Evolutionary conservation across 805 yeast species (phyloP), one percentile per base, ranked within the genome.

Genomic region (Ogataea pignaliae): DNA sequence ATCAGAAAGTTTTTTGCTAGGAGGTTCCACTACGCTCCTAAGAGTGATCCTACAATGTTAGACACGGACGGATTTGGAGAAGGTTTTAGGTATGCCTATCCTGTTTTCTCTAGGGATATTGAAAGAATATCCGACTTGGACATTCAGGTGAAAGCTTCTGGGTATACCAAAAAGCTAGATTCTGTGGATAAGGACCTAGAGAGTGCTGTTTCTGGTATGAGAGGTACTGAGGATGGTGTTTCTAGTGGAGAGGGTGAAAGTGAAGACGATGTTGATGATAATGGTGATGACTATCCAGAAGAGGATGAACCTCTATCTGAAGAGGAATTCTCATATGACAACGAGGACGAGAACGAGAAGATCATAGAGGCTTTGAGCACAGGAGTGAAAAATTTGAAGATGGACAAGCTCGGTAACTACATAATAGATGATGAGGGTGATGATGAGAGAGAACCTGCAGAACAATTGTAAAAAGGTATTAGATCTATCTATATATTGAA

Each of bases 121-220:
- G 48, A 70, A 47, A 76, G 97, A 60, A 67, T 64, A 7, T 84
- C 76, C 36, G 76, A 77, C 46, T 72, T 93, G 52, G 99, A 93
- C 67, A 75, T 80, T n/a, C 79, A 83, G 50, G 95, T 93, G 2
- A 83, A 85, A 56, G 99, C 99, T 0, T 88, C 96, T 1, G 99
- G 99, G 1, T 88, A 75, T 57, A 67, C 69, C 16, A 76, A 69
- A 51, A 69, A 68, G 52, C 53, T 54, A 34, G 65, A 63, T 40
- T 47, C 60, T 45, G 76, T 74, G 44, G 76, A 70, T 36, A 73
- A 75, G 55, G 90, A 85, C 42, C 71, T 89, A 54, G 97, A 89
- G 61, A 73, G 71, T 34, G 96, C 96, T 2, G 80, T 89, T 40
- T 73, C 75, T 33, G 68, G 73, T 3, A 82, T 83, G 88, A 75